phyloP scores from a whole-genome alignment of 129 eudicot genomes.

The Chrysanthemum seticuspe region DNA sequence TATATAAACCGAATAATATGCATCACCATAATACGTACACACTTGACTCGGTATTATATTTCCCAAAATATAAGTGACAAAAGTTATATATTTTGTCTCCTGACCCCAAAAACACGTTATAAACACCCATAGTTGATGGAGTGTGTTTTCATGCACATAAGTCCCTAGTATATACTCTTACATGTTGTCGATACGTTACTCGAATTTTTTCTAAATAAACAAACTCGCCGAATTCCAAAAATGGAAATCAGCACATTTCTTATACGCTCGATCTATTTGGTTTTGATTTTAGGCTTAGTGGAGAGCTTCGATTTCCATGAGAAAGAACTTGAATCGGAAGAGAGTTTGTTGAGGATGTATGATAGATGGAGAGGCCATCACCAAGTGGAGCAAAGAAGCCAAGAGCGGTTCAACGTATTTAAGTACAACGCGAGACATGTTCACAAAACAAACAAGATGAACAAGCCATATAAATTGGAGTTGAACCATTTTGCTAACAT shows the following conservation, averaged over 20 bases:
- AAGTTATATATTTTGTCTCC: too few species aligned
- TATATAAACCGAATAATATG: too few species aligned
- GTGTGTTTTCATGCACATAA: too few species aligned
- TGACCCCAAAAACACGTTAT: too few species aligned
- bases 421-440: conserved; percentile 53
- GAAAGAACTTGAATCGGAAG: conserved; percentile 57
- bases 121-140: too few species aligned
- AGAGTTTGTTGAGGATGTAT: conserved; percentile 48
- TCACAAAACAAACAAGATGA: conserved; percentile 55
- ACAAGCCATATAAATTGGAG: conserved; percentile 58
- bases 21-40: too few species aligned
- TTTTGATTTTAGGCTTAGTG: conserved; percentile 31
- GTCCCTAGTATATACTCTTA: too few species aligned
- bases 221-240: not conserved
- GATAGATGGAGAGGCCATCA: conserved; percentile 72
- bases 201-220: too few species aligned
- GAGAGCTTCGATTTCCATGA: conserved; percentile 55
- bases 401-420: conserved; percentile 59
- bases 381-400: conserved; percentile 38
- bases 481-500: conserved; percentile 66
- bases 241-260: conserved; percentile 26
- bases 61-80: too few species aligned
- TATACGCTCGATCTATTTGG: conserved; percentile 33
- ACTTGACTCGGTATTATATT: too few species aligned
- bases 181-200: too few species aligned